A percentile compares a stretch with the other conserved stretches of the same genome.
phyloP scores from a whole-genome alignment of 2,329 filamentous ascomycete genomes.

The Ceratocystis lukuohia region DNA sequence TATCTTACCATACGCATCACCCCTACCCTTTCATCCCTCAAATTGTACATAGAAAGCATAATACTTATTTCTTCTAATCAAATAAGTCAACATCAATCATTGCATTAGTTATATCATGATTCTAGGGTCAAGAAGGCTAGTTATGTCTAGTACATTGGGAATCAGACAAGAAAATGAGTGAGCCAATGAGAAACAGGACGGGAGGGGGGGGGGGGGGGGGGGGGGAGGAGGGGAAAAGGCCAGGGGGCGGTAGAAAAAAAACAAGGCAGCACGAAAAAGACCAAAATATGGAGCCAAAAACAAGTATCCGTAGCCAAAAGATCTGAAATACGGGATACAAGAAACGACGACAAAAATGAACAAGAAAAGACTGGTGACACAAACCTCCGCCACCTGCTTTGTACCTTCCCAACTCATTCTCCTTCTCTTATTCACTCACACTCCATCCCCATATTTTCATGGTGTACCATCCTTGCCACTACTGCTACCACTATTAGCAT shows the following conservation, averaged over 20 bases:
- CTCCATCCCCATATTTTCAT: neutral
- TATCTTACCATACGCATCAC: neutral
- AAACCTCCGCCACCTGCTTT: neutral
- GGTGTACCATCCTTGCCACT: neutral
- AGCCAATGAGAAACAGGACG: neutral
- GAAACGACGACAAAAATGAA: neutral
- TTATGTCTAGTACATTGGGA: neutral
- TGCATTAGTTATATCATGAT: neutral
- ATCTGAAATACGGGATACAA: neutral
- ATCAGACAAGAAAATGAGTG: neutral
- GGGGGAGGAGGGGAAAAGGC: too few relatives aligned
- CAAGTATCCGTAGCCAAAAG: neutral
- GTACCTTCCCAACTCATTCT: neutral
- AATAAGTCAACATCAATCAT: neutral
- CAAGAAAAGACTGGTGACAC: constrained; percentile 2
- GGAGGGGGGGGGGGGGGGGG: neutral
- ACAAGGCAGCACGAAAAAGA: constrained; percentile 4
- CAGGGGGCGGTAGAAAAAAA: neutral
- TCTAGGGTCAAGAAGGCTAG: neutral
- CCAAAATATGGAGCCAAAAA: neutral
- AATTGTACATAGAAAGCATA: constrained; percentile 10
- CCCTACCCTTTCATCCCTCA: neutral
- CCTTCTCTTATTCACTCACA: neutral
- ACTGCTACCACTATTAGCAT: neutral
- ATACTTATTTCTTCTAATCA: neutral